A percentile compares a stretch with the other conserved stretches of the same genome.
phyloP scores from a whole-genome alignment of 805 yeast genomes.

The Metschnikowia vanudenii region DNA sequence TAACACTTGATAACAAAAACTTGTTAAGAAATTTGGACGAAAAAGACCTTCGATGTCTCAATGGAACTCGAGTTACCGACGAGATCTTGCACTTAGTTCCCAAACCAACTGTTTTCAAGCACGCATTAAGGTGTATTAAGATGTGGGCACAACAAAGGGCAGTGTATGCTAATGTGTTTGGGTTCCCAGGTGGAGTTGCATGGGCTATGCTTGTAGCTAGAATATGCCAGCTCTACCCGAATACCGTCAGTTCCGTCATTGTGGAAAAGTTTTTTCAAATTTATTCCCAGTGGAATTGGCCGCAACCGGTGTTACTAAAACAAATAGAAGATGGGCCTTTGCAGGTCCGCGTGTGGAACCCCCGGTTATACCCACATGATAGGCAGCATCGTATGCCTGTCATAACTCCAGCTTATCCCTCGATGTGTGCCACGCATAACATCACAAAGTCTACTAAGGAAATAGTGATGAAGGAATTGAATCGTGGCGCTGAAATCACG shows the following conservation, averaged over 20 bases:
- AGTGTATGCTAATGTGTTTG: slow-evolving; percentile 89
- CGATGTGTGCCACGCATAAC: no score
- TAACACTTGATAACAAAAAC: slow-evolving; percentile 30
- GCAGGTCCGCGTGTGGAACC: slow-evolving; percentile 97
- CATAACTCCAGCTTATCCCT: no score
- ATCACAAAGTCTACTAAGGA: slow-evolving; percentile 53
- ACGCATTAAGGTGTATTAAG: slow-evolving; percentile 57
- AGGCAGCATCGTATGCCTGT: slow-evolving; percentile 47
- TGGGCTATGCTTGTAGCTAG: slow-evolving; percentile 99
- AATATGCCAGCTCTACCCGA: slow-evolving; percentile 94
- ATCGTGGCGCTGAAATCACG: slow-evolving; percentile 71
- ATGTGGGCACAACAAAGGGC: slow-evolving; percentile 97
- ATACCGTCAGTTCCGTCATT: slow-evolving; percentile 36
- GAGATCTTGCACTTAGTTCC: no score
- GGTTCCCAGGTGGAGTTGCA: slow-evolving; percentile 99
- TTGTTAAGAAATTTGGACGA: no score
- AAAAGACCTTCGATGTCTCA: no score
- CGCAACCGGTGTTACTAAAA: slow-evolving; percentile 91
- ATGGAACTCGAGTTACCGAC: no score
- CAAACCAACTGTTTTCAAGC: no score
- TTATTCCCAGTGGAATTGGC: slow-evolving; percentile 93
- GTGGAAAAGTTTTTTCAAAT: slow-evolving; percentile 88
- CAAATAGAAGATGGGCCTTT: slow-evolving; percentile 96
- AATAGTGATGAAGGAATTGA: slow-evolving; percentile 74
- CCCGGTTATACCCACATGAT: slow-evolving; percentile 84